Conservation (phyloP, 202 grass and related monocot genomes). For the Alloteropsis angusta region DNA sequence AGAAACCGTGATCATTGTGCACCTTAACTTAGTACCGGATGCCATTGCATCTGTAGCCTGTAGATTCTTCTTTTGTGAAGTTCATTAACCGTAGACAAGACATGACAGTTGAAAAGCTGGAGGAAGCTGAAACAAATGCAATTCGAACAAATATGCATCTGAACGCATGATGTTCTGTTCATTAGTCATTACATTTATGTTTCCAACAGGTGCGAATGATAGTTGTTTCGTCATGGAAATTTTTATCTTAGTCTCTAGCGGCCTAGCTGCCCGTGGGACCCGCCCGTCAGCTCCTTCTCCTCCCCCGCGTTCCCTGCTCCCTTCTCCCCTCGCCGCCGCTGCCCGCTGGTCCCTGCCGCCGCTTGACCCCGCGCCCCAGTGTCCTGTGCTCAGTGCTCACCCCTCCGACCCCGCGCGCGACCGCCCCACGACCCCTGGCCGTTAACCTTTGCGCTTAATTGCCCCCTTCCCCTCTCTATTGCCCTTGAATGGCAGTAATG, state of each 20-base stretch:
- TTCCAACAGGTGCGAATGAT: neutral
- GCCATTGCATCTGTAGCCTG: constrained; percentile 9
- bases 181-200: neutral
- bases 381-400: no score
- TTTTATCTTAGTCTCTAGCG: neutral
- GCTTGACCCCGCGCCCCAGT: no score
- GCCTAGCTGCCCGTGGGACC: no score
- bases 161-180: neutral
- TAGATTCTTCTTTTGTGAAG: constrained; percentile 19
- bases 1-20: constrained; percentile 18
- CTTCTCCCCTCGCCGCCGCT: no score
- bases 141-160: neutral
- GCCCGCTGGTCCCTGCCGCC: no score
- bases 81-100: neutral
- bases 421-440: no score
- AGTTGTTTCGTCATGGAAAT: neutral
- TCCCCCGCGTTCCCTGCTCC: no score
- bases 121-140: constrained; percentile 8
- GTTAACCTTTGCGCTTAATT: no score
- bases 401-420: no score
- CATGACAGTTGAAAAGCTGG: neutral
- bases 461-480: no score
- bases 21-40: constrained; percentile 18
- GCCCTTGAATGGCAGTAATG: no score
- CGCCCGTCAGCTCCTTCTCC: no score